A percentile compares a stretch with the other conserved stretches of the same genome.
Conservation (phyloP, 208 protist genomes). For the Crithidia expoeki region DNA sequence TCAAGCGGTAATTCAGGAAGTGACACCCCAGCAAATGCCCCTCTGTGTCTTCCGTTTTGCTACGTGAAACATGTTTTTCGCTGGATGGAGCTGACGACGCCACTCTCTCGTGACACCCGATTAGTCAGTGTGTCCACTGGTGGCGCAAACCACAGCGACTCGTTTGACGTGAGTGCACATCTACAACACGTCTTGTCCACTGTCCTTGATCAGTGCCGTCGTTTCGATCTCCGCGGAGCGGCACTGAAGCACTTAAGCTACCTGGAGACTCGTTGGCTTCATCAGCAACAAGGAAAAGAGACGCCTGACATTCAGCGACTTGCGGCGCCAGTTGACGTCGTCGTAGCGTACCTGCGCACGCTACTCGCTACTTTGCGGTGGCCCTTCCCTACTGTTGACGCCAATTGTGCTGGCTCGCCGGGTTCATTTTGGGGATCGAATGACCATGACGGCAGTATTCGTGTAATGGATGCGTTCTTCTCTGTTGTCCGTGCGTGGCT, state of each 20-base stretch:
- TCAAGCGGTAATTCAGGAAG: background rate
- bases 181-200: slow-evolving; percentile 36
- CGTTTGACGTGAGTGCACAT: slow-evolving; percentile 17
- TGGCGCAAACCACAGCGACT: background rate
- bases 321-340: slow-evolving; percentile 38
- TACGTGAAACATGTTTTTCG: slow-evolving; percentile 24
- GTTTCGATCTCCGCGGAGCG: slow-evolving; percentile 60
- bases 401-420: background rate
- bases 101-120: background rate
- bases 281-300: slow-evolving; percentile 15
- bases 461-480: slow-evolving; percentile 41
- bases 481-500: slow-evolving; percentile 51
- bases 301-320: slow-evolving; percentile 22
- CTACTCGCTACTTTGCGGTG: slow-evolving; percentile 42
- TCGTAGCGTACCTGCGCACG: slow-evolving; percentile 55
- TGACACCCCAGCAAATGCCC: background rate
- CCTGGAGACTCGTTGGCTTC: slow-evolving; percentile 44
- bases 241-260: slow-evolving; percentile 54
- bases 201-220: slow-evolving; percentile 43
- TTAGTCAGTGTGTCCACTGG: background rate
- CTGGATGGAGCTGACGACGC: slow-evolving; percentile 14
- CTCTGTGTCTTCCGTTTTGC: slow-evolving; percentile 13
- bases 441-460: slow-evolving; percentile 5
- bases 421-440: slow-evolving; percentile 58
- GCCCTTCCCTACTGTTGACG: background rate